Base-by-base conservation (phyloP, 371 early-diverging fungal genomes). In the Apophysomyces trapeziformis region DNA sequence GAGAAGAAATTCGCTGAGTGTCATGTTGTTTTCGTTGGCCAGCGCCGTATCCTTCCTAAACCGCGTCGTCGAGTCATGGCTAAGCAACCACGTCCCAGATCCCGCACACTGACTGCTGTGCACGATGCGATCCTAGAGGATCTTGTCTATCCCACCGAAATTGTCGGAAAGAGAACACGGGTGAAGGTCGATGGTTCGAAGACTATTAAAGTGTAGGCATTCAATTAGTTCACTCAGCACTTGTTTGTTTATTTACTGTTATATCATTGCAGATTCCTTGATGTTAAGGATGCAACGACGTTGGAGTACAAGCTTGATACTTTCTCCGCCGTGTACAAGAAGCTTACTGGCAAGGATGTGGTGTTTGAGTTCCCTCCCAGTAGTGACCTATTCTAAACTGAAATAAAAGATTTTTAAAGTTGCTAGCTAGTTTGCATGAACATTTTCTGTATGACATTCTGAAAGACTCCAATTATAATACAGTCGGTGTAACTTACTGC, bases 1-100 rank as follows among this genome's bases (percentile, higher is more conserved):
- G 98, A 97, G 89, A 97, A 97, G 95, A 97, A 97, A 92, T 96
- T 97, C 91, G 92, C 95, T 70, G 97, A 97, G 85, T 92, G 95
- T 76, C 96, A 97, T 84, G 93, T 97, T 71, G 87, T 97, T 73
- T 87, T 97, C 67, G 83, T 96, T 78, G 97, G 96, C 70, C 93
- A 95, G 84, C 95, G 98, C 73, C 94, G 95, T 80, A 95, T 97
- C 83, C 83, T 96, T 83, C 87, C 89, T 77, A 93, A 92, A 87
- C 97, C 96, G 64, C 85, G 89, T 73, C 94, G 94, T 81, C 87
- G 87, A 68, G 86, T 90, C 70, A 91, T 93, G 76, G 86, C 87
- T 69, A 91, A 89, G 84, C 97, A 97, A 86, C 78, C 85, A 70
- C 93, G 98, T 73, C 98, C 97, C 73, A 92, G 96, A 77, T 90